These are phyloP conservation scores for Fusarium subtropicale DNA, from an alignment of 2,329 filamentous ascomycete genomes.

Conservation along the genomic window DNA sequence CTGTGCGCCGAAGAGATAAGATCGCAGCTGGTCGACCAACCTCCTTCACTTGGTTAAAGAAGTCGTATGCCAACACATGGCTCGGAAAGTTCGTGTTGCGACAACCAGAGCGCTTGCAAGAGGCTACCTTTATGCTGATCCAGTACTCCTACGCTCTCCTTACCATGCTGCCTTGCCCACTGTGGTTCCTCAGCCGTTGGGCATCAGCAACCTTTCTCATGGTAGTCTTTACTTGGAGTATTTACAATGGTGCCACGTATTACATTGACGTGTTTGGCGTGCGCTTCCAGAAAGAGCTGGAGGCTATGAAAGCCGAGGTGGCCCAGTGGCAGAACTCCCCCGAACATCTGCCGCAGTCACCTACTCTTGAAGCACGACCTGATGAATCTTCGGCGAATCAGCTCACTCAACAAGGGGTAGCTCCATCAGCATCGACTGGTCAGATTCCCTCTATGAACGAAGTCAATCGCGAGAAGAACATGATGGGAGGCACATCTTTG, in stretches of 20 bases:
- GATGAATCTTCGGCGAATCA: slow-evolving; percentile 37
- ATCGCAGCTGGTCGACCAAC: slow-evolving; percentile 96
- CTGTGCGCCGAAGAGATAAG: slow-evolving; percentile 91
- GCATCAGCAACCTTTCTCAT: slow-evolving; percentile 82
- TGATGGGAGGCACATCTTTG: slow-evolving; percentile 25
- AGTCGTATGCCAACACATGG: slow-evolving; percentile 89
- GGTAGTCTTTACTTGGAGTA: slow-evolving; percentile 90
- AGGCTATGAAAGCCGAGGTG: slow-evolving; percentile 88
- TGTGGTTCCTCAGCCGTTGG: slow-evolving; percentile 94
- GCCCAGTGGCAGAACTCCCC: slow-evolving; percentile 82
- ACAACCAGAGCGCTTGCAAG: slow-evolving; percentile 80
- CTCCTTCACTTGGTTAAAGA: slow-evolving; percentile 96
- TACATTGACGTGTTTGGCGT: slow-evolving; percentile 99
- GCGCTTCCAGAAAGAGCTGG: slow-evolving; percentile 95
- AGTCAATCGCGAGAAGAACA: slow-evolving; percentile 34
- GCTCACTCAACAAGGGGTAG: slow-evolving; percentile 25
- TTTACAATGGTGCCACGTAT: slow-evolving; percentile 96
- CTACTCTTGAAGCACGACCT: slow-evolving; percentile 49
- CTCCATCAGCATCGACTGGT: slow-evolving; percentile 28
- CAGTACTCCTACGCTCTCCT: slow-evolving; percentile 91
- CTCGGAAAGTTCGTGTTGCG: slow-evolving; percentile 87
- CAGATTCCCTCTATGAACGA: slow-evolving; percentile 35
- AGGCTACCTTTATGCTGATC: slow-evolving; percentile 93
- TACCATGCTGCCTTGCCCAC: slow-evolving; percentile 92
- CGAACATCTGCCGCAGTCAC: slow-evolving; percentile 57